Percentiles rank a stretch among this genome's conserved stretches.
Evolutionary conservation across 768 basidiomycete genomes (phyloP).

Genomic region (Kwoniella dejecticola): DNA sequence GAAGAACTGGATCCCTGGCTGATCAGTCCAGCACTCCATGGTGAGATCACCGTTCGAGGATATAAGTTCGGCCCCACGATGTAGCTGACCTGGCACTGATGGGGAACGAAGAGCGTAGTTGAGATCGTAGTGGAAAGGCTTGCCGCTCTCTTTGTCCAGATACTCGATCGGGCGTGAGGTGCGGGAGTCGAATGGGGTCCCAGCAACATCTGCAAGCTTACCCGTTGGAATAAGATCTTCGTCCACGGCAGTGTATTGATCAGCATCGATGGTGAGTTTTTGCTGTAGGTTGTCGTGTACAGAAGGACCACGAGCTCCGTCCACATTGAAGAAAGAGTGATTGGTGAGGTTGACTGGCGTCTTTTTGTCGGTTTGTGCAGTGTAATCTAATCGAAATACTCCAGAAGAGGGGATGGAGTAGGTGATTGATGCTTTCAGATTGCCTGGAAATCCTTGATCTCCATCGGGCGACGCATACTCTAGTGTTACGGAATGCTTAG

Average conservation of each 20-base stretch:
- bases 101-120: conserved; percentile 17
- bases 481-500: conserved; percentile 12
- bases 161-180: conserved; percentile 11
- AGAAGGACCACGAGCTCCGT: conserved; percentile 14
- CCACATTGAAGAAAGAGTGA: conserved; percentile 27
- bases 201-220: conserved; percentile 17
- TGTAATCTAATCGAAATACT: conserved; percentile 11
- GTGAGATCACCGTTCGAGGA: conserved; percentile 23
- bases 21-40: conserved; percentile 27
- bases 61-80: conserved; percentile 20
- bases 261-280: conserved; percentile 22
- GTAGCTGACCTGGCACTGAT: neutral
- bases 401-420: conserved; percentile 18
- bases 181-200: conserved; percentile 23
- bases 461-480: conserved; percentile 8
- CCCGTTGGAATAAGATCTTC: conserved; percentile 24
- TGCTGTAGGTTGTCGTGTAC: conserved; percentile 17
- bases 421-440: conserved; percentile 8
- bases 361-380: conserved; percentile 22
- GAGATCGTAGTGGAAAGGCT: conserved; percentile 25
- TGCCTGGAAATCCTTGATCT: conserved; percentile 24
- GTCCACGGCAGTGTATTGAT: conserved; percentile 21
- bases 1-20: conserved; percentile 25
- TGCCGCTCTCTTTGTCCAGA: conserved; percentile 1
- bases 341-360: conserved; percentile 26